Base-by-base conservation (phyloP, 495 filamentous ascomycete genomes). In the Penicillium cinerascens region DNA sequence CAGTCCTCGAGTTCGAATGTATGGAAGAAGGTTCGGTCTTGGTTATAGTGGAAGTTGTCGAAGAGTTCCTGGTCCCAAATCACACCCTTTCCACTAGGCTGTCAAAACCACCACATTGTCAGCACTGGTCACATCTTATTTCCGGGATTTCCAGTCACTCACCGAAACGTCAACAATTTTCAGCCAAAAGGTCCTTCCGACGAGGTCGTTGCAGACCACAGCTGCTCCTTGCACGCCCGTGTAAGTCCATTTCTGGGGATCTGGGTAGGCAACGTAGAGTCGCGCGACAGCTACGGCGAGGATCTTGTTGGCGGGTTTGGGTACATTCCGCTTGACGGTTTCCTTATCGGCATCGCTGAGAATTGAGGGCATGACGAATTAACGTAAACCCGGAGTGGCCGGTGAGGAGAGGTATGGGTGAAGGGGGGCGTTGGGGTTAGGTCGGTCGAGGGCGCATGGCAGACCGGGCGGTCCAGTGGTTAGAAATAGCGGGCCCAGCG, bases 51-150 rank as follows among this genome's bases (percentile, higher is more conserved):
- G 75, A 96, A 97, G 41, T 83, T 86, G 47, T 98, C 91, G 67
- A 92, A 97, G 58, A 97, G 87, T 68, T 98, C 93, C 72, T 97
- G 91, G 65, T 98, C 93, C 93, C 93, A 98, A 59, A 98, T 86
- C 22, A 98, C 95, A 43, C 95, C 93, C 59, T 86, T 82, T 68
- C 83, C 84, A 41, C 87, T 76, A 29, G 87, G 80, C 90, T 95
- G 45, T 42, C 51, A 18, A 11, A 27, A 49, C 59, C 18, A 52
- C 41, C 36, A 22, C 29, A 35, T 47, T 26, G 54, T 67, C 51
- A 71, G 60, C 48, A 51, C 46, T 18, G 44, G 26, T 40, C 25
- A 4, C 23, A 16, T 44, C 38, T 47, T 27, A 43, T 49, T 10
- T 44, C 23, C 18, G 13, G 33, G 10, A 16, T 8, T 33, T 44